Base-by-base conservation (phyloP, 805 yeast genomes). In the Candida glaebosa region DNA sequence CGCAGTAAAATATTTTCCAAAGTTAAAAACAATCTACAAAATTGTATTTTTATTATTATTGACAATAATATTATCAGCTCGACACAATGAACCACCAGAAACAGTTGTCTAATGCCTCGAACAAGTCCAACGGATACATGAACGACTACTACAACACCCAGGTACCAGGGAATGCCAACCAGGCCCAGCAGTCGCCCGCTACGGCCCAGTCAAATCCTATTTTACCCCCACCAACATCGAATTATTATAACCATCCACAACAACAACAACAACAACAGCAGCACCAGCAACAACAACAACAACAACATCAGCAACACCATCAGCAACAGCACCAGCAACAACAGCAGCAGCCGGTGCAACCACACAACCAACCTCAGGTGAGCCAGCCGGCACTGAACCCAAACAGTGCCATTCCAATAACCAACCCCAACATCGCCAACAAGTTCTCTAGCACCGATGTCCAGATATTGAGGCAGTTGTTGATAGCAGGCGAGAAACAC, bases 401-500 rank as follows among this genome's bases (percentile, higher is more conserved):
- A 14, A 33, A 19, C 32, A 15, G 38, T 14, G 34, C 42, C 7
- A n/a, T n/a, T n/a, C 38, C 43, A 28, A 32, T 32, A 3, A 30
- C 34, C 16, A 42, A 41, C 31, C 20, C 46, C n/a, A 43, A 41
- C 26, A 32, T 47, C 12, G 34, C 39, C 32, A 18, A 51, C 7
- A 57, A 52, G 39, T 75, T 78, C 64, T 54, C 67, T 1, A 51
- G 57, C 5, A 75, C 71, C 25, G 82, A 77, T 44, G 52, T 69
- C 9, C 71, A 65, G 35, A 67, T 74, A 16, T 64, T 79, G 42
- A 63, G 67, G 43, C 73, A 71, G 35, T 54, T 79, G 35, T 61
- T 79, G 39, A 69, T 66, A 17, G 61, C 69, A 3, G 83, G 79
- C 3, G 84, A 79, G 48, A 67, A 75, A 42, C 73, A 74, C 49